A percentile compares a stretch with the other conserved stretches of the same genome.
Evolutionary conservation across 257 asterid genomes (phyloP).

Genomic region (Fraxinus cuspidata): DNA sequence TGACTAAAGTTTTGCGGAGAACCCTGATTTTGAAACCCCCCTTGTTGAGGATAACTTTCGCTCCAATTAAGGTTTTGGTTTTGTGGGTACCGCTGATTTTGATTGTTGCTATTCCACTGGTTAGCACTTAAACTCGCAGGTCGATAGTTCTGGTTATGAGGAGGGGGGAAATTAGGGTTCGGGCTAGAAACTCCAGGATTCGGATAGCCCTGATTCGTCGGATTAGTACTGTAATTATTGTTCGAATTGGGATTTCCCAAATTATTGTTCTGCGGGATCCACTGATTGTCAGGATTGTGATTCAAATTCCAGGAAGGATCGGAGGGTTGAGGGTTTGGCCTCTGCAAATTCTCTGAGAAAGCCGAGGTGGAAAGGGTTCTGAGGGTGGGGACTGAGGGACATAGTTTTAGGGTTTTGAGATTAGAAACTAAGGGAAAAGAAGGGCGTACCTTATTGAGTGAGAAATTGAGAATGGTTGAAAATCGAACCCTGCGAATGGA

Average conservation of each 20-base stretch:
- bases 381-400: slow-evolving; percentile 27
- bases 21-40: slow-evolving; percentile 49
- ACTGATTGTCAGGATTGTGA: slow-evolving; percentile 37
- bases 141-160: slow-evolving; percentile 40
- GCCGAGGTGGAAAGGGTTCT: slow-evolving; percentile 53
- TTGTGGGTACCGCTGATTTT: slow-evolving; percentile 39
- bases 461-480: slow-evolving; percentile 29
- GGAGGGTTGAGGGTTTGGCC: slow-evolving; percentile 33
- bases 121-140: slow-evolving; percentile 37
- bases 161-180: slow-evolving; percentile 37
- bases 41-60: slow-evolving; percentile 43
- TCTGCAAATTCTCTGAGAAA: slow-evolving; percentile 37
- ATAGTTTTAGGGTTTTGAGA: slow-evolving; percentile 40
- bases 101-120: slow-evolving; percentile 34
- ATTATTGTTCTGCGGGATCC: slow-evolving; percentile 31
- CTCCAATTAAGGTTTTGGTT: slow-evolving; percentile 33
- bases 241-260: slow-evolving; percentile 28
- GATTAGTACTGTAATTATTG: slow-evolving; percentile 27
- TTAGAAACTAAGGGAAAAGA: slow-evolving; percentile 29
- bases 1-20: slow-evolving; percentile 33
- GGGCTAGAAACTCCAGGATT: slow-evolving; percentile 35
- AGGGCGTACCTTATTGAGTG: slow-evolving; percentile 37
- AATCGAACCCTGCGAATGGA: slow-evolving; percentile 44
- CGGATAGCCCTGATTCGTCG: slow-evolving; percentile 41
- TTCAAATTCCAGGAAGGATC: slow-evolving; percentile 33